phyloP scores from a whole-genome alignment of 2,329 filamentous ascomycete species.

The Ceratocystis albifundus region DNA sequence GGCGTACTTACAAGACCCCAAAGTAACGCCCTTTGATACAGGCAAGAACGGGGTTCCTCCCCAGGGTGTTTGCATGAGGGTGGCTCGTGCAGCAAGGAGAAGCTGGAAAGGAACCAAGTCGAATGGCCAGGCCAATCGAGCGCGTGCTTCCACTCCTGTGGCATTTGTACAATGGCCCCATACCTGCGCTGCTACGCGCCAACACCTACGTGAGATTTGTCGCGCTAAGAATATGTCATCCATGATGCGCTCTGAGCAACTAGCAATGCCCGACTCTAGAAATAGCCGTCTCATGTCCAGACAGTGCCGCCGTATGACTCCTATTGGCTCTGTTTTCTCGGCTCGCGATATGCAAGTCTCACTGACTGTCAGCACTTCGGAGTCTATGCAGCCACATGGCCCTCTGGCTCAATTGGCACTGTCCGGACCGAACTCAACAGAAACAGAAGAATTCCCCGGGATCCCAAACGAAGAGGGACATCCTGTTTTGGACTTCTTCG shows the following conservation, averaged over 20 bases:
- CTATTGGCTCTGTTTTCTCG: slow-evolving; percentile 43
- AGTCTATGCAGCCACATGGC: slow-evolving; percentile 52
- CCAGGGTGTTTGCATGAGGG: slow-evolving; percentile 51
- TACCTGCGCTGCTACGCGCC: slow-evolving; percentile 50
- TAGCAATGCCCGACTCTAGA: slow-evolving; percentile 43
- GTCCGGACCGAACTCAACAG: slow-evolving; percentile 29
- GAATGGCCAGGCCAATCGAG: slow-evolving; percentile 6
- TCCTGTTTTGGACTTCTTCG: slow-evolving; percentile 20
- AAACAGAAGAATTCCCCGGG: slow-evolving; percentile 16
- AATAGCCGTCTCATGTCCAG: slow-evolving; percentile 42
- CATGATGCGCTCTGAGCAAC: slow-evolving; percentile 35
- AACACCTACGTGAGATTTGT: slow-evolving; percentile 52
- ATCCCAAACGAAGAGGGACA: slow-evolving; percentile 16
- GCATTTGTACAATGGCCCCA: slow-evolving; percentile 45
- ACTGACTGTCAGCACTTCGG: slow-evolving; percentile 49
- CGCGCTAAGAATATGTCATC: slow-evolving; percentile 40
- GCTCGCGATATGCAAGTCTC: slow-evolving; percentile 53
- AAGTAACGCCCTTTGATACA: slow-evolving; percentile 53
- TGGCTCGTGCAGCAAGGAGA: slow-evolving; percentile 53
- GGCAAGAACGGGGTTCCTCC: slow-evolving; percentile 54
- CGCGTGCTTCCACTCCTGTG: slow-evolving; percentile 5
- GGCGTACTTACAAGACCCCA: slow-evolving; percentile 54
- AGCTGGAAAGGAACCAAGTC: slow-evolving; percentile 53
- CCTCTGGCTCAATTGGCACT: slow-evolving; percentile 49
- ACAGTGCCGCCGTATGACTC: slow-evolving; percentile 38